Evolutionary conservation across 805 yeast genomes (phyloP), one percentile per base, ranked within the genome.

Genomic region (Ogataea pignaliae): DNA sequence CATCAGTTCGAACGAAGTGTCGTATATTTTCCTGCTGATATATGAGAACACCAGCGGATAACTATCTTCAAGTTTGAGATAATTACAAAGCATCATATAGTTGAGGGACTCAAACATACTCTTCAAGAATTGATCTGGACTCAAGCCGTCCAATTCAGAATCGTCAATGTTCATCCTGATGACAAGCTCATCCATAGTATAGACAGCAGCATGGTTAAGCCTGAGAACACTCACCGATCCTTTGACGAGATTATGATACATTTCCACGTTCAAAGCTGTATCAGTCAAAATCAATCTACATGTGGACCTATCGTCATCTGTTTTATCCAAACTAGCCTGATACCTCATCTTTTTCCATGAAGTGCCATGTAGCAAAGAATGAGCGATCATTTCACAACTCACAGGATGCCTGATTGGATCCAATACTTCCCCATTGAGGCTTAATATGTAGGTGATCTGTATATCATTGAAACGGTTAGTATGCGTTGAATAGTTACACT

Each of bases 21-120:
- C 40, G 36, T 56, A 49, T 9, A 45, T 52, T 10, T 44, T 30
- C 29, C 64, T 44, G n/a, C 60, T 47, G 34, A 54, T 43, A 44
- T 49, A 57, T 10, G 64, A 60, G 35, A 63, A 62, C 13, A 55
- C 54, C 18, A 65, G 37, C 1, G 70, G 70, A n/a, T 50, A 46
- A 3, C 33, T 29, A 4, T 36, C n/a, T 37, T 61, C 64, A 16
- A 64, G 43, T 10, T 53, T 37, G 29, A 58, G 11, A 14, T 53
- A 51, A 26, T 53, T 47, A 37, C 61, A 50, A 10, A 55, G 43
- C 51, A 62, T 43, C 10, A 55, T 36, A 39, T 56, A 58, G 42
- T 65, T 64, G 31, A 62, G 46, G 43, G 56, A 55, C 10, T 52
- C 40, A 7, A 53, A 30, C n/a, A 57, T 13, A 5, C 15, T 16